These are phyloP conservation scores for Akanthomyces uredinophilus DNA, from an alignment of 2,329 filamentous ascomycete genomes.

Conservation along the genomic window DNA sequence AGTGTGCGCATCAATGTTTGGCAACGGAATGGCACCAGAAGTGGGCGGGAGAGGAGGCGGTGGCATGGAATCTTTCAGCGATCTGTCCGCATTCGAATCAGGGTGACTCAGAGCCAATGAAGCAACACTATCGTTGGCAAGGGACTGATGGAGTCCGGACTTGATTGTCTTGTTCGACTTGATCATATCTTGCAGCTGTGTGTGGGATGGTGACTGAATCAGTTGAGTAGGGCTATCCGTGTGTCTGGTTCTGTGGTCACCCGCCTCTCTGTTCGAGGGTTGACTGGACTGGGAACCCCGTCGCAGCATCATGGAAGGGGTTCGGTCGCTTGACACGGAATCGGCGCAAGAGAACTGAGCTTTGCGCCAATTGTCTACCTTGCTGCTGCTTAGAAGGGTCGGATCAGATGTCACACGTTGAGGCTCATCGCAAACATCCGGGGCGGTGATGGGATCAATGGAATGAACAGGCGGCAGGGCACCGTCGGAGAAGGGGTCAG, in stretches of 20 bases:
- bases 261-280: conserved; percentile 44
- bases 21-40: conserved; percentile 20
- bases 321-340: conserved; percentile 35
- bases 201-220: conserved; percentile 44
- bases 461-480: conserved; percentile 21
- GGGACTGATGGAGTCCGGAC: conserved; percentile 48
- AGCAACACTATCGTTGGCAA: conserved; percentile 53
- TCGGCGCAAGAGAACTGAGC: conserved; percentile 47
- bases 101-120: conserved; percentile 49
- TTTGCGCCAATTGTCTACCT: conserved; percentile 46
- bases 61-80: conserved; percentile 23
- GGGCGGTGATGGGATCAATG: conserved; percentile 14
- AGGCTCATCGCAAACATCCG: conserved; percentile 27
- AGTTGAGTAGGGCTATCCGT: conserved; percentile 58
- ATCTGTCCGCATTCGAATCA: conserved; percentile 39
- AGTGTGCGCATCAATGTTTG: conserved; percentile 29
- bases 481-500: conserved; percentile 22
- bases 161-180: conserved; percentile 55
- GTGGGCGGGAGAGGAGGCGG: conserved; percentile 23
- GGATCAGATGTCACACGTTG: conserved; percentile 26
- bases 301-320: conserved; percentile 33
- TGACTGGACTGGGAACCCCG: conserved; percentile 46
- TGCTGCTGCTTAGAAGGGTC: conserved; percentile 35
- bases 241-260: conserved; percentile 33
- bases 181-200: conserved; percentile 56